phyloP scores from a whole-genome alignment of 140 eudicot species.

The Cichorium intybus region DNA sequence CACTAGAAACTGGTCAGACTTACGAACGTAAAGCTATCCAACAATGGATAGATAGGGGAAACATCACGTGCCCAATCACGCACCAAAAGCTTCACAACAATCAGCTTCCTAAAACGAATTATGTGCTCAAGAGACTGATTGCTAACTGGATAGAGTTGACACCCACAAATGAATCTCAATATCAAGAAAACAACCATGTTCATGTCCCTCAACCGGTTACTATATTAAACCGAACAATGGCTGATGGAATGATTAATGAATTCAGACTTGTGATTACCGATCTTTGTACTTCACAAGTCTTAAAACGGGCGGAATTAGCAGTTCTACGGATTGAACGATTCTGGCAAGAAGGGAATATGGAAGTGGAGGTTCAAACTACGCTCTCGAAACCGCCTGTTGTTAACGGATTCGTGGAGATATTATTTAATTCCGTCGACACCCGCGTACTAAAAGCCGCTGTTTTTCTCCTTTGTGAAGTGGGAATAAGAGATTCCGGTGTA shows the following conservation, averaged over 20 bases:
- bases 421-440: slow-evolving; percentile 59
- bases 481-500: slow-evolving; percentile 46
- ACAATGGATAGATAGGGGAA: slow-evolving; percentile 76
- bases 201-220: slow-evolving; percentile 28
- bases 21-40: slow-evolving; percentile 72
- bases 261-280: slow-evolving; percentile 50
- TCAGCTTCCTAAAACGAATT: slow-evolving; percentile 67
- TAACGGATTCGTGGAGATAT: slow-evolving; percentile 71
- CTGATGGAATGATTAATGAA: slow-evolving; percentile 49
- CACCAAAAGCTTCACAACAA: slow-evolving; percentile 60
- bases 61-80: slow-evolving; percentile 68
- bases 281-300: slow-evolving; percentile 62
- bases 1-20: slow-evolving; percentile 80
- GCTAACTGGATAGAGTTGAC: slow-evolving; percentile 68
- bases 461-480: slow-evolving; percentile 64
- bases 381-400: slow-evolving; percentile 62
- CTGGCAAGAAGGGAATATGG: slow-evolving; percentile 51
- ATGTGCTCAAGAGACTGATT: slow-evolving; percentile 70
- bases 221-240: slow-evolving; percentile 41
- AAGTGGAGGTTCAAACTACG: slow-evolving; percentile 45
- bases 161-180: slow-evolving; percentile 17
- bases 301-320: slow-evolving; percentile 62
- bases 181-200: slow-evolving; percentile 22
- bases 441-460: slow-evolving; percentile 50
- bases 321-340: slow-evolving; percentile 54